Conservation (phyloP, 2,329 filamentous ascomycete genomes). For the Fusarium coicis region DNA sequence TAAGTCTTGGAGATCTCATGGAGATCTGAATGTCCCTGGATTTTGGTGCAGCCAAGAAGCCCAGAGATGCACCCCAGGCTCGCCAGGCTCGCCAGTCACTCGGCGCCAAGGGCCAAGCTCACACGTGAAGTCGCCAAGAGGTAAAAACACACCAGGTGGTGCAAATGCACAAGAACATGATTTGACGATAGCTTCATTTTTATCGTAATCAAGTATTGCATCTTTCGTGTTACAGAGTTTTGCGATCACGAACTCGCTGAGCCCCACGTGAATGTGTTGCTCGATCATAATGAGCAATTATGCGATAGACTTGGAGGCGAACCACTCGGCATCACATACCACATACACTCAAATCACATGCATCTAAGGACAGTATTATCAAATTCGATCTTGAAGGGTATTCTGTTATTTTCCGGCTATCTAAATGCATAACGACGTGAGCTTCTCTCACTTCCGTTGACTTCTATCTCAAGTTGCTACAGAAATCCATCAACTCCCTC, state of each 20-base stretch:
- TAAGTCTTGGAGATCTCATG: constrained; percentile 42
- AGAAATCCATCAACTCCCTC: constrained; percentile 7
- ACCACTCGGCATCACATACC: too few relatives aligned
- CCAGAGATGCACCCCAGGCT: constrained; percentile 39
- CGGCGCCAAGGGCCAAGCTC: constrained; percentile 43
- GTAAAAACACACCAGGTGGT: constrained; percentile 40
- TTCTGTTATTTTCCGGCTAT: constrained; percentile 1
- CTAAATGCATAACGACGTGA: background rate
- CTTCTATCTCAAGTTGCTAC: constrained; percentile 17
- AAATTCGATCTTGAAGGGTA: background rate
- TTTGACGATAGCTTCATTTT: constrained; percentile 27
- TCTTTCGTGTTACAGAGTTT: background rate
- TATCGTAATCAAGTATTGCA: background rate
- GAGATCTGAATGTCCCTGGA: constrained; percentile 34
- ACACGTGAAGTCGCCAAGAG: constrained; percentile 37
- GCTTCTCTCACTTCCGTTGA: constrained; percentile 5
- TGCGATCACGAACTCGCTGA: background rate
- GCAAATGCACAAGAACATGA: constrained; percentile 18
- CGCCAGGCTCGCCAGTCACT: constrained; percentile 21
- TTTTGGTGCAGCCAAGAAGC: constrained; percentile 40
- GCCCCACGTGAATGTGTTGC: background rate
- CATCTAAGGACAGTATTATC: background rate
- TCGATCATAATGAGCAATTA: background rate
- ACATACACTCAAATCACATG: background rate
- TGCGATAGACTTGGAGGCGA: background rate